These are phyloP conservation scores for Royoungia palumana DNA, from an alignment of 768 basidiomycete species.

Conservation along the genomic window DNA sequence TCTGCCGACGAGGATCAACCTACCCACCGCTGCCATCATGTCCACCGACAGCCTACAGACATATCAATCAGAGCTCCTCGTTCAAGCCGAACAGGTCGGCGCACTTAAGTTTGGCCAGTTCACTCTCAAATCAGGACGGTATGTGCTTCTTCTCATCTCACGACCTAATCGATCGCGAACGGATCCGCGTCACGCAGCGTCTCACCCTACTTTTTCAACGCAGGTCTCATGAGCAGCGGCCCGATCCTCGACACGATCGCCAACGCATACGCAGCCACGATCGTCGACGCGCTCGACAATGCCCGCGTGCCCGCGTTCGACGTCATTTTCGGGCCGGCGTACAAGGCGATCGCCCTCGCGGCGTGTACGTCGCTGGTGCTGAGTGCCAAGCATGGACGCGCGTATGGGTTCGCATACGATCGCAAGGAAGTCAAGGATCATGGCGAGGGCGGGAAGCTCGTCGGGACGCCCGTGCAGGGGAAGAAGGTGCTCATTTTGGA, in stretches of 20 bases:
- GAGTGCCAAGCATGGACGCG: constrained; percentile 56
- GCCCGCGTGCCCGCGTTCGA: constrained; percentile 51
- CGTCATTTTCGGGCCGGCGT: constrained; percentile 93
- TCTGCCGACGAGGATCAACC: no score
- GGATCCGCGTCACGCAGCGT: constrained; percentile 39
- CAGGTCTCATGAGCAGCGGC: constrained; percentile 82
- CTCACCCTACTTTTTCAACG: constrained; percentile 98
- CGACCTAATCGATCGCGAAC: background rate
- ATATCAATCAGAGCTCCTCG: constrained; percentile 66
- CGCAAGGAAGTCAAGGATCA: constrained; percentile 96
- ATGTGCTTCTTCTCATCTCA: constrained; percentile 26
- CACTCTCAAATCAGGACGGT: constrained; percentile 94
- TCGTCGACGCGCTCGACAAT: constrained; percentile 46
- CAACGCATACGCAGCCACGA: constrained; percentile 79
- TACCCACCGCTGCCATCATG: constrained; percentile 11
- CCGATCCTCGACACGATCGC: constrained; percentile 75
- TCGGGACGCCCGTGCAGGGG: constrained; percentile 80
- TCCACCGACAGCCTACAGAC: constrained; percentile 32
- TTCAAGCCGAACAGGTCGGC: constrained; percentile 61
- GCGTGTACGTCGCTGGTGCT: constrained; percentile 79
- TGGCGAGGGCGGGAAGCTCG: constrained; percentile 90
- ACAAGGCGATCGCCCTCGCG: constrained; percentile 95
- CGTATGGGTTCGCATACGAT: constrained; percentile 86
- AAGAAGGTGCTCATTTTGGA: constrained; percentile 86
- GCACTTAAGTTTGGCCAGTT: constrained; percentile 91